Percentiles rank a stretch among this genome's conserved stretches.
These are phyloP conservation scores for Cnidoscolus chayamansa DNA, from an alignment of 441 rosid species.

Conservation along the genomic window DNA sequence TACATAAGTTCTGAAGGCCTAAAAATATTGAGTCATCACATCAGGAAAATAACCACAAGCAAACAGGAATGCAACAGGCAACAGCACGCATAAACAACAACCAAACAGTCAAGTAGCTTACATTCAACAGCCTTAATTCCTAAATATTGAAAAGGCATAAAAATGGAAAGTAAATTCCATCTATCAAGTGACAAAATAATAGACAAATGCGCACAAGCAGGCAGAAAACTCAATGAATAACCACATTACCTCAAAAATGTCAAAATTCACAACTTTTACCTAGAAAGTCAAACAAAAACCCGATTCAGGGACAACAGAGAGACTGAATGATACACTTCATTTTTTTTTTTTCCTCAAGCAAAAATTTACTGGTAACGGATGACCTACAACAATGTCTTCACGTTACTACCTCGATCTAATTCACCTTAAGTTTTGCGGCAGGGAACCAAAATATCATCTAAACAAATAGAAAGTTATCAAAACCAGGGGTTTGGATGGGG, in stretches of 20 bases:
- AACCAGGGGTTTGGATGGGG: too few relatives aligned
- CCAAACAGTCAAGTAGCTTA: not conserved
- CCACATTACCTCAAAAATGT: not conserved
- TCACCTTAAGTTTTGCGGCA: not conserved
- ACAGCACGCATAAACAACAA: not conserved
- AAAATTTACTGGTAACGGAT: not conserved
- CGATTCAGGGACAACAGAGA: not conserved
- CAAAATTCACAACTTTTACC: not conserved
- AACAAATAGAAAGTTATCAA: not conserved
- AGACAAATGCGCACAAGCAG: not conserved
- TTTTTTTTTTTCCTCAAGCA: not conserved
- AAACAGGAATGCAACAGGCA: not conserved
- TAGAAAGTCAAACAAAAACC: constrained; percentile 4
- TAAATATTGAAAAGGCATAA: not conserved
- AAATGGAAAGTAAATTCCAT: not conserved
- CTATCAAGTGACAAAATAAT: not conserved
- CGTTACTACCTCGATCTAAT: not conserved
- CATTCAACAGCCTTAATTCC: not conserved
- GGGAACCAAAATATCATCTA: not conserved
- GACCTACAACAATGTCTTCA: not conserved
- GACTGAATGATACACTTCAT: not conserved
- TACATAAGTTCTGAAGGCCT: not conserved
- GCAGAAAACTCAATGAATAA: too few relatives aligned
- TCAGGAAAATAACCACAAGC: not conserved
- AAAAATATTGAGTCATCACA: not conserved